Percentiles rank a stretch among this genome's conserved stretches.
Evolutionary conservation across 495 filamentous ascomycete species (phyloP).

Genomic region (Chaetomium cochliodes): DNA sequence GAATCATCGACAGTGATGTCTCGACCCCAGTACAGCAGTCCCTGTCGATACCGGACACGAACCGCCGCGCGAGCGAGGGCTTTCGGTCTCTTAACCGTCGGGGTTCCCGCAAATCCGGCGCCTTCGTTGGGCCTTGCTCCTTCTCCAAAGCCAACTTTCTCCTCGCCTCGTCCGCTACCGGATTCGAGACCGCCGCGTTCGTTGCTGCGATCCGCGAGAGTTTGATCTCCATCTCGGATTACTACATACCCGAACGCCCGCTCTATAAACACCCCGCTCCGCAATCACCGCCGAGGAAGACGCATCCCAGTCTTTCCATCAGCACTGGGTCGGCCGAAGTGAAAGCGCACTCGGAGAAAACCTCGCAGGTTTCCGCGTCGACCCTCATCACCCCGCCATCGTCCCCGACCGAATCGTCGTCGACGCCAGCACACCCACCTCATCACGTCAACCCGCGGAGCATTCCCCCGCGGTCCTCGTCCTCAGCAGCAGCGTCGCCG

Average conservation of each 20-base stretch:
- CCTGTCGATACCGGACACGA: conserved; percentile 12
- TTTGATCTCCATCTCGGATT: conserved; percentile 37
- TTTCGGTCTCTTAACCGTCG: conserved; percentile 13
- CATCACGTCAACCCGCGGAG: background rate
- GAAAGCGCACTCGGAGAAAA: background rate
- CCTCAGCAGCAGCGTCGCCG: background rate
- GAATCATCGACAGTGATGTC: conserved; percentile 40
- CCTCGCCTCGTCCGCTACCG: conserved; percentile 42
- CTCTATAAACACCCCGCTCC: conserved; percentile 1
- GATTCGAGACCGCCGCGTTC: conserved; percentile 41
- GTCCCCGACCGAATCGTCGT: conserved; percentile 14
- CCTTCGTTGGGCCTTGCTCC: conserved; percentile 25
- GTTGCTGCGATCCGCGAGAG: conserved; percentile 44
- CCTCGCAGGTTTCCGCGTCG: conserved; percentile 9
- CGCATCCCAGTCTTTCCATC: background rate
- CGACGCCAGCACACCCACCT: background rate
- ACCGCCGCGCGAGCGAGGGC: conserved; percentile 19
- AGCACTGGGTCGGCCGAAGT: background rate
- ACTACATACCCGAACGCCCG: conserved; percentile 38
- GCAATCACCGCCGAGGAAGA: background rate
- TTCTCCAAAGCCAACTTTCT: conserved; percentile 46
- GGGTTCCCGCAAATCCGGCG: conserved; percentile 10
- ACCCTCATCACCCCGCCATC: conserved; percentile 25
- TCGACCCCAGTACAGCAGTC: conserved; percentile 10
- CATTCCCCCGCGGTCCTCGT: conserved; percentile 7